Conservation (phyloP, 139 green algal genomes). For the Diplosphaera chodatii region DNA sequence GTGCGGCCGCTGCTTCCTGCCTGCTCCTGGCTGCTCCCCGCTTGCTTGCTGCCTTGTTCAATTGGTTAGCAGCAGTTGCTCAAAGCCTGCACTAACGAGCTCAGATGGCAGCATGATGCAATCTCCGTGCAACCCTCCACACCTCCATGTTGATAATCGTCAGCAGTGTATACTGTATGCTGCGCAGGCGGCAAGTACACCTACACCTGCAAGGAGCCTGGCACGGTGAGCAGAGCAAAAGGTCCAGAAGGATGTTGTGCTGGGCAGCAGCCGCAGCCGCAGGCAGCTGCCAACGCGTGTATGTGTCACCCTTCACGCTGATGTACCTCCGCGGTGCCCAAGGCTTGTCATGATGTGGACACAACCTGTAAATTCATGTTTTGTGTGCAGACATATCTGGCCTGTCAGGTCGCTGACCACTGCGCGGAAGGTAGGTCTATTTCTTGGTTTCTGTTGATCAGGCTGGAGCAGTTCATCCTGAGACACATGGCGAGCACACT, state of each 20-base stretch:
- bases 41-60: no score
- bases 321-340: no score
- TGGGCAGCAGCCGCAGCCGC: neutral
- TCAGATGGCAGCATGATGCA: neutral
- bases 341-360: no score
- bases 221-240: neutral
- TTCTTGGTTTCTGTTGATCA: no score
- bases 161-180: neutral
- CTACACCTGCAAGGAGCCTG: neutral
- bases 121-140: neutral
- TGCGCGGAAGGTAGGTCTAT: neutral
- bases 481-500: no score
- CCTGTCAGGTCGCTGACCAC: neutral
- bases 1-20: neutral
- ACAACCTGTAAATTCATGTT: neutral
- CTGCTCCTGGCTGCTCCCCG: no score
- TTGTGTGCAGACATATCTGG: neutral
- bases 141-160: neutral
- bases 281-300: no score
- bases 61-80: no score
- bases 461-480: no score
- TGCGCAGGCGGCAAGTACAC: neutral
- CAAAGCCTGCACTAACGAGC: no score
- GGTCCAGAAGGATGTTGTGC: no score
- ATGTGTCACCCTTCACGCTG: no score